Evolutionary conservation across 1,139 yeast genomes (phyloP).

Genomic region (Casaregolazyma lundiana): DNA sequence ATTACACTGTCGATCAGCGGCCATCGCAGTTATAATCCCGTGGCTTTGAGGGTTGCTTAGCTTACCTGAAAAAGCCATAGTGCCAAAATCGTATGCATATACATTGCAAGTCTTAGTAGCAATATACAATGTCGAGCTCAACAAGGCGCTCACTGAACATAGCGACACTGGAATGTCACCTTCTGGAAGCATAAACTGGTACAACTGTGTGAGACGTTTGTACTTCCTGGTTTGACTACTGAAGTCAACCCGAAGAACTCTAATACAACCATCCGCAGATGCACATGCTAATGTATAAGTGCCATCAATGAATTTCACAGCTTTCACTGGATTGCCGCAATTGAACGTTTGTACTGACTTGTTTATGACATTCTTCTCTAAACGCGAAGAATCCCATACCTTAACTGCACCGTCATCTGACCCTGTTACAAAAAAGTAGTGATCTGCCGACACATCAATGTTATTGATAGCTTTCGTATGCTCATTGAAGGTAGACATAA

Average conservation of each 20-base stretch:
- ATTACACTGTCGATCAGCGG: constrained; percentile 46
- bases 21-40: constrained; percentile 62
- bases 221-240: constrained; percentile 26
- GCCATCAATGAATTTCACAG: constrained; percentile 47
- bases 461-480: constrained; percentile 52
- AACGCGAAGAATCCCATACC: constrained; percentile 69
- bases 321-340: constrained; percentile 28
- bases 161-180: constrained; percentile 45
- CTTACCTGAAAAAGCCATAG: constrained; percentile 44
- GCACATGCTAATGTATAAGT: constrained; percentile 66
- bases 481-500: constrained; percentile 58
- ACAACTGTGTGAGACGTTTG: constrained; percentile 25
- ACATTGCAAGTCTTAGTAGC: constrained; percentile 54
- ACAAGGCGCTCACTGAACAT: constrained; percentile 16
- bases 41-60: constrained; percentile 56
- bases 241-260: constrained; percentile 51
- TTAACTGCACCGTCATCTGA: constrained; percentile 67
- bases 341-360: constrained; percentile 43
- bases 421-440: constrained; percentile 69
- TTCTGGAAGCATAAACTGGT: constrained; percentile 11
- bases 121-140: constrained; percentile 33
- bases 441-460: constrained; percentile 53
- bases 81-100: constrained; percentile 54
- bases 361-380: constrained; percentile 62
- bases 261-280: constrained; percentile 58